Conservation (phyloP, 805 yeast genomes). For the Yamadazyma scolyti region DNA sequence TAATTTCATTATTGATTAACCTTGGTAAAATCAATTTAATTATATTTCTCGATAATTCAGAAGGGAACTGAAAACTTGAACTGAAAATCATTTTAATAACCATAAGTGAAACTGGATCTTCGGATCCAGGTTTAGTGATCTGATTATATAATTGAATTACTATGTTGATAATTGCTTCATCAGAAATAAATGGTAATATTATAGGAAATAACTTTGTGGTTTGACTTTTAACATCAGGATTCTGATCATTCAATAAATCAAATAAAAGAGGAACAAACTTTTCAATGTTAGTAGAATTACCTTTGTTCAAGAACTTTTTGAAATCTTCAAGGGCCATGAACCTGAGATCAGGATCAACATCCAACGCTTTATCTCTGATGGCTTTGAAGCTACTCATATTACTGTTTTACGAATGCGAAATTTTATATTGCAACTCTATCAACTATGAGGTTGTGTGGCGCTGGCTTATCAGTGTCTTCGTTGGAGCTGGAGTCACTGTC, state of each 20-base stretch:
- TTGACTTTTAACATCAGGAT: constrained; percentile 71
- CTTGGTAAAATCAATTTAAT: constrained; percentile 37
- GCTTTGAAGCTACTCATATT: constrained; percentile 9
- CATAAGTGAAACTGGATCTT: constrained; percentile 46
- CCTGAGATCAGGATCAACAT: constrained; percentile 76
- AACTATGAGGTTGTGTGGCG: constrained; percentile 5
- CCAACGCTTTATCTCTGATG: constrained; percentile 45
- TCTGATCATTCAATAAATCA: constrained; percentile 52
- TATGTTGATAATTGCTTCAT: constrained; percentile 26
- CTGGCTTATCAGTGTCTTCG: constrained; percentile 1
- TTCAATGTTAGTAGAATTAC: constrained; percentile 23
- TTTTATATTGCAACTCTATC: constrained; percentile 4
- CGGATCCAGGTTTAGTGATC: constrained; percentile 16
- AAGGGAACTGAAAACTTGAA: constrained; percentile 19
- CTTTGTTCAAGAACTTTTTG: constrained; percentile 37
- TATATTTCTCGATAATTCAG: constrained; percentile 22
- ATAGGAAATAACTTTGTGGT: constrained; percentile 54
- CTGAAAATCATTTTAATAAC: constrained; percentile 45
- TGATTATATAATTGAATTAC: constrained; percentile 23
- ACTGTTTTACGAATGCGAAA: constrained; percentile 4
- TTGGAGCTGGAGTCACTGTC: constrained; percentile 1
- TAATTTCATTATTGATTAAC: constrained; percentile 28
- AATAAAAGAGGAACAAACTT: constrained; percentile 38
- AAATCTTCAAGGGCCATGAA: constrained; percentile 84
- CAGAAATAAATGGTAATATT: constrained; percentile 30